Evolutionary conservation across 1,284 basidiomycete species (phyloP).

Genomic region (Leccinum pachyderme): DNA sequence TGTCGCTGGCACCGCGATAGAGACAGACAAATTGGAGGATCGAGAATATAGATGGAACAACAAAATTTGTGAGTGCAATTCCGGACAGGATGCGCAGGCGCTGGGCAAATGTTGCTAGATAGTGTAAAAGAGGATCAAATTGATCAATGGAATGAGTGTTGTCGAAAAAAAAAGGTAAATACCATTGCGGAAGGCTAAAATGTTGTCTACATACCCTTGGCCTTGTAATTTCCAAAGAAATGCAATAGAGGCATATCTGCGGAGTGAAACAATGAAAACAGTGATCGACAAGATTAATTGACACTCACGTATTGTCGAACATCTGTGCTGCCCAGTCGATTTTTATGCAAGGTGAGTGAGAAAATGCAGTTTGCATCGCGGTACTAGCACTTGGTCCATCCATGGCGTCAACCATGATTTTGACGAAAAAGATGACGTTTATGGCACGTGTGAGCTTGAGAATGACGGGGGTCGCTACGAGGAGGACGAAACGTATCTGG

Average conservation of each 20-base stretch:
- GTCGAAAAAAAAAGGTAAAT: background rate
- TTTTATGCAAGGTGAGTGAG: constrained; percentile 24
- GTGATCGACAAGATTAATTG: background rate
- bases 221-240: constrained; percentile 21
- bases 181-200: background rate
- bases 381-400: background rate
- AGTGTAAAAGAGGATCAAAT: background rate
- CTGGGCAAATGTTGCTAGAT: constrained; percentile 15
- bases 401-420: constrained; percentile 7
- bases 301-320: constrained; percentile 28
- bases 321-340: constrained; percentile 31
- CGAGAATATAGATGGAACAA: constrained; percentile 26
- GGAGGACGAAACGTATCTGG: constrained; percentile 2
- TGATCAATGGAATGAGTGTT: background rate
- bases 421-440: constrained; percentile 17
- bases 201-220: background rate
- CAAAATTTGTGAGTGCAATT: constrained; percentile 26
- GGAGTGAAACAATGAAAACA: background rate
- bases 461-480: constrained; percentile 11
- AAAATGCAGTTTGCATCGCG: background rate
- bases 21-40: constrained; percentile 19
- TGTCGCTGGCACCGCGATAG: background rate
- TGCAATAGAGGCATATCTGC: constrained; percentile 18
- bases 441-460: constrained; percentile 18
- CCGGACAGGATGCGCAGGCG: constrained; percentile 20